phyloP scores from a whole-genome alignment of 1,139 yeast species.

The Yamadazyma taylorii region DNA sequence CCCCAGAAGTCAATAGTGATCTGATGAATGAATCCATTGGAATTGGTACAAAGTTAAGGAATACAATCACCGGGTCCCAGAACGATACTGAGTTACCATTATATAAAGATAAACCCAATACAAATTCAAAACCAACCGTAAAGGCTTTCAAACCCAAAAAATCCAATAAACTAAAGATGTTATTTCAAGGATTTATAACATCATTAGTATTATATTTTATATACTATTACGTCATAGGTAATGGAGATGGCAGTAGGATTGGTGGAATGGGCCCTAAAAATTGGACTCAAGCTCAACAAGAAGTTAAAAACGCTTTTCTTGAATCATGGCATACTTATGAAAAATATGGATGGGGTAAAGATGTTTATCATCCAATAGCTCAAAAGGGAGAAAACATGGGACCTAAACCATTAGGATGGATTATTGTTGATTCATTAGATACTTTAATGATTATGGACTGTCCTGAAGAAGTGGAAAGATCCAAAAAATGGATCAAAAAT shows the following conservation, averaged over 20 bases:
- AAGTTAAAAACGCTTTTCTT: slow-evolving; percentile 63
- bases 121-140: slow-evolving; percentile 17
- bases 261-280: slow-evolving; percentile 5
- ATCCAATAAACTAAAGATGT: slow-evolving; percentile 29
- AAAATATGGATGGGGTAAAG: slow-evolving; percentile 75
- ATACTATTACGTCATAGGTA: slow-evolving; percentile 21
- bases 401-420: slow-evolving; percentile 88
- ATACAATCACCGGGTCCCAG: not conserved
- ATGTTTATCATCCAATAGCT: slow-evolving; percentile 47
- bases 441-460: slow-evolving; percentile 82
- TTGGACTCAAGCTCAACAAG: slow-evolving; percentile 50
- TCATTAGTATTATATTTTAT: slow-evolving; percentile 40
- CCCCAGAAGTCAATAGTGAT: no score
- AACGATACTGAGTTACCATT: slow-evolving; percentile 23
- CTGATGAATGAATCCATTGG: not conserved
- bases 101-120: slow-evolving; percentile 30
- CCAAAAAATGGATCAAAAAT: slow-evolving; percentile 72
- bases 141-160: slow-evolving; percentile 14
- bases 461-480: slow-evolving; percentile 60
- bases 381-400: slow-evolving; percentile 77
- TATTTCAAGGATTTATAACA: slow-evolving; percentile 42
- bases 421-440: slow-evolving; percentile 86
- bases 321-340: slow-evolving; percentile 82
- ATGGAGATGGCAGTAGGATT: no score
- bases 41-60: not conserved